Evolutionary conservation across 345 rosid genomes (phyloP).

Genomic region (Mercurialis annua): DNA sequence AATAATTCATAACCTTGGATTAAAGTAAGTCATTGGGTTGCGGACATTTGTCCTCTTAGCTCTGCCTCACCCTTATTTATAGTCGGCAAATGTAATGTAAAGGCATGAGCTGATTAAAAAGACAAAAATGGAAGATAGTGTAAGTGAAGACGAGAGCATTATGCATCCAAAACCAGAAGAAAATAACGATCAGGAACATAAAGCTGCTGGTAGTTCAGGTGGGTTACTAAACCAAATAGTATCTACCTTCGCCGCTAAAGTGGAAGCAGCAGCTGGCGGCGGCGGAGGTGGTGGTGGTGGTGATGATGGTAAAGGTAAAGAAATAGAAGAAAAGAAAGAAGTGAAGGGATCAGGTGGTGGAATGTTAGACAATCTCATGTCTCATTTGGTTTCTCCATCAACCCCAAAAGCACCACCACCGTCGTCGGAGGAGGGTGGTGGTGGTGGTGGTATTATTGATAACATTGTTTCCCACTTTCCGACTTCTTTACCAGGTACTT

Average conservation of each 20-base stretch:
- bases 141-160: slow-evolving; percentile 37
- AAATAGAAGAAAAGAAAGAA: slow-evolving; percentile 10
- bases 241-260: slow-evolving; percentile 26
- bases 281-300: no score
- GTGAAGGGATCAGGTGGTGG: slow-evolving; percentile 26
- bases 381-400: slow-evolving; percentile 33
- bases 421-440: slow-evolving; percentile 16
- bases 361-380: slow-evolving; percentile 28
- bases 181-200: slow-evolving; percentile 7
- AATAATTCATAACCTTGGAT: not conserved
- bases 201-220: slow-evolving; percentile 4
- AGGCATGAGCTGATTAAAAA: not conserved
- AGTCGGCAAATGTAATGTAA: no score
- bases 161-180: slow-evolving; percentile 19
- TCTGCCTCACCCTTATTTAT: not conserved
- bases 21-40: not conserved
- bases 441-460: slow-evolving; percentile 40
- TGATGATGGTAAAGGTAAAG: not conserved
- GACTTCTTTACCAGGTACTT: slow-evolving; percentile 43
- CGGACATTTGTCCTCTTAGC: slow-evolving; percentile 9
- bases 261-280: not conserved
- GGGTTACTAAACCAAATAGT: slow-evolving; percentile 20
- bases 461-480: slow-evolving; percentile 63
- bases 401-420: slow-evolving; percentile 25
- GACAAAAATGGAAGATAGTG: slow-evolving; percentile 43